These are phyloP conservation scores for Marasmius sp. DNA, from an alignment of 1,284 basidiomycete genomes.

Conservation along the genomic window DNA sequence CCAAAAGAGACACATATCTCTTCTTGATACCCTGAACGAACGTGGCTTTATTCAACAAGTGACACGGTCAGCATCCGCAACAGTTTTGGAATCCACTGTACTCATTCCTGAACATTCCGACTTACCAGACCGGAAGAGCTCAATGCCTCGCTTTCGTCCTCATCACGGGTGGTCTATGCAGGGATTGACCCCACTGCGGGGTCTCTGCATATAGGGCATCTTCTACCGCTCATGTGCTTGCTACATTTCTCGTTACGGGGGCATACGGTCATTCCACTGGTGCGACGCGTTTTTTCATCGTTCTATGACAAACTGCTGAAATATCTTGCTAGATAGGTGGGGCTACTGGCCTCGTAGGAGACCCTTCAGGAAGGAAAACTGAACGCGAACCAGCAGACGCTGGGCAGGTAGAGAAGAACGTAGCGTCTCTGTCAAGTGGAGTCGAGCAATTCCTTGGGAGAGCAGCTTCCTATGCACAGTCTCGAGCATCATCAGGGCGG, in stretches of 20 bases:
- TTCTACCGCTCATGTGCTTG: slow-evolving; percentile 85
- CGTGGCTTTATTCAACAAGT: slow-evolving; percentile 50
- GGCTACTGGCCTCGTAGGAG: slow-evolving; percentile 95
- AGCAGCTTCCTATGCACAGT: slow-evolving; percentile 61
- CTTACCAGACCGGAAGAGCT: slow-evolving; percentile 37
- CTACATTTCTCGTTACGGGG: slow-evolving; percentile 86
- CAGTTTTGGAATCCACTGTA: slow-evolving; percentile 6
- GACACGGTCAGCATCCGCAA: slow-evolving; percentile 32
- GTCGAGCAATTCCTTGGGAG: slow-evolving; percentile 73
- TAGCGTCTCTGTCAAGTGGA: slow-evolving; percentile 62
- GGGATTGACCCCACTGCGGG: slow-evolving; percentile 93
- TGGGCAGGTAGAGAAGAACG: slow-evolving; percentile 67
- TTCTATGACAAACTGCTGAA: slow-evolving; percentile 1
- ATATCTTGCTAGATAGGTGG: slow-evolving; percentile 81
- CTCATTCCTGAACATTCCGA: slow-evolving; percentile 4
- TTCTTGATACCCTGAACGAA: slow-evolving; percentile 40
- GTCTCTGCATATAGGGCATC: slow-evolving; percentile 91
- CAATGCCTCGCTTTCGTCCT: slow-evolving; percentile 29
- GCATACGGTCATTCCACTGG: slow-evolving; percentile 81
- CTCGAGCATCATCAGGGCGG: slow-evolving; percentile 26
- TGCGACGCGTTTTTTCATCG: slow-evolving; percentile 36
- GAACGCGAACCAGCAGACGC: slow-evolving; percentile 76
- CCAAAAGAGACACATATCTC: slow-evolving; percentile 4
- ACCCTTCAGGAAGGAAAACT: slow-evolving; percentile 87
- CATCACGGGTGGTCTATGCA: slow-evolving; percentile 70